Evolutionary conservation across 176 grass and related monocot genomes (phyloP).

Genomic region (Oryza longistaminata): DNA sequence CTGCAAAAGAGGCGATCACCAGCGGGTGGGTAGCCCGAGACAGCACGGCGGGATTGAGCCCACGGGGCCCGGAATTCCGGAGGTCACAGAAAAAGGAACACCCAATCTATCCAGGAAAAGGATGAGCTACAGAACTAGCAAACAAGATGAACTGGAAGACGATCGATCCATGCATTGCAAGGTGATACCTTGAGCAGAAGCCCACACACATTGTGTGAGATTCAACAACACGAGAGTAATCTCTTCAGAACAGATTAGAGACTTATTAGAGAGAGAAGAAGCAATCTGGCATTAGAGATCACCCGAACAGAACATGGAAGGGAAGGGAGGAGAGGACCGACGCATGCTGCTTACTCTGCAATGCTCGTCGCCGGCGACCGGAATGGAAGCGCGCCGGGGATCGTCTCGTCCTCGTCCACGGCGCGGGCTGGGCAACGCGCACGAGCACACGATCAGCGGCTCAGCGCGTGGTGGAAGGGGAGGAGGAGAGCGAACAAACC

Average conservation of each 20-base stretch:
- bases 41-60: conserved; percentile 29
- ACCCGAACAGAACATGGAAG: background rate
- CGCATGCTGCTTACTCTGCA: background rate
- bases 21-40: conserved; percentile 27
- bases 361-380: too few species aligned
- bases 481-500: background rate
- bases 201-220: background rate
- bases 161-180: background rate
- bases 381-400: too few species aligned
- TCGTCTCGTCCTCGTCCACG: too few species aligned
- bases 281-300: background rate
- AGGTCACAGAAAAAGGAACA: conserved; percentile 23
- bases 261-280: background rate
- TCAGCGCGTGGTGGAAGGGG: background rate
- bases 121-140: background rate
- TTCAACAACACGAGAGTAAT: background rate
- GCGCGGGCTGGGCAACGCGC: too few species aligned
- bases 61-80: conserved; percentile 5
- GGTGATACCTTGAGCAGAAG: background rate
- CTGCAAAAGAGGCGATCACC: background rate
- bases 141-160: background rate
- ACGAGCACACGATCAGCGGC: background rate
- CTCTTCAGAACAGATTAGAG: too few species aligned
- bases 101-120: background rate
- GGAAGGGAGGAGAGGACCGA: background rate